Base-by-base conservation (phyloP, 306 rosid genomes). In the Pueraria montana region DNA sequence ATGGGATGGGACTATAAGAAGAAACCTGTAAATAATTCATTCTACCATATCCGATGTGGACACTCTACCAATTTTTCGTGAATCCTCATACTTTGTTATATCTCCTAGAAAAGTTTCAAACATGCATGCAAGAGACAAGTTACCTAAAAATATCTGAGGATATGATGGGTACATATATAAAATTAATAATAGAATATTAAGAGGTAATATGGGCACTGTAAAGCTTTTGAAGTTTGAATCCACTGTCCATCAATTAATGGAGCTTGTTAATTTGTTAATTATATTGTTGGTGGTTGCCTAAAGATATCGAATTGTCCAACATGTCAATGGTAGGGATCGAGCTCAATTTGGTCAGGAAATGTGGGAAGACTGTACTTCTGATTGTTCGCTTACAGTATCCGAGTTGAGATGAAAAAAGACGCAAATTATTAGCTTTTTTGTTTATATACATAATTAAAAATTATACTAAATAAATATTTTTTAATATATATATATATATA, bases 41-140 rank as follows among this genome's bases (percentile, higher is more conserved):
- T 38, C 43, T 43, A 43, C 48, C 11, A 45, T 11, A 61, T 43
- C 34, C 1, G 59, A 76, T 76, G 72, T 61, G 26, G 72, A 61
- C 72, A 62, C 30, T 46, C 17, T 49, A 48, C 34, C 34, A 64
- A 43, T 30, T 77, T 27, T 77, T 63, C 9, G 1, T 48, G 64
- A 23, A 65, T 65, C 27, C 38, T 78, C 36, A 46, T n/a, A 32
- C 12, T 16, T 18, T 9, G 23, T 64, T 8, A 18, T 67, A 30
- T 1, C 17, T 6, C 49, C 16, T 10, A 16, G 17, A 49, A 46
- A 73, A 1, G 12, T 21, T 53, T 16, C 4, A 59, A 42, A 36
- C 20, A 42, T 56, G 70, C 17, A 26, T 64, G 82, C 42, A 24
- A 17, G 48, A n/a, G 76, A 66, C 76, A 78, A 64, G 38, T 64